These are phyloP conservation scores for Epichloe hybrida DNA, from an alignment of 2,329 filamentous ascomycete species.

Conservation along the genomic window DNA sequence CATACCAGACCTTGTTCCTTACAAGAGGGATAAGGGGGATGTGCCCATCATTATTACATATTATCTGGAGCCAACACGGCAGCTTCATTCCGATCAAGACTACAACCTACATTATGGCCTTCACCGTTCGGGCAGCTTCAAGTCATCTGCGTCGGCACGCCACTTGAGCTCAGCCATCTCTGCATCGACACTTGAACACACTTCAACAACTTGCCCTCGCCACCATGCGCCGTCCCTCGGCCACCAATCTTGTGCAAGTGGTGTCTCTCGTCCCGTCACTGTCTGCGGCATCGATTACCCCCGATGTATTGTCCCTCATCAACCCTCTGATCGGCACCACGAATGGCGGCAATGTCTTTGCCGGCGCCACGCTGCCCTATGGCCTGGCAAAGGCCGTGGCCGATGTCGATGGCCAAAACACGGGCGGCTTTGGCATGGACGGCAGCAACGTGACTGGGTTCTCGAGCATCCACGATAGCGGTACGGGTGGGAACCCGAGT, in stretches of 20 bases:
- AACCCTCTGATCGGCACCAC: constrained; percentile 48
- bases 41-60: too few relatives aligned
- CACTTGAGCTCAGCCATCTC: too few relatives aligned
- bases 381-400: constrained; percentile 22
- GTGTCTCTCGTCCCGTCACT: background rate
- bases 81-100: too few relatives aligned
- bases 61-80: too few relatives aligned
- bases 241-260: background rate
- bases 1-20: too few relatives aligned
- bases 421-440: constrained; percentile 40
- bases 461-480: constrained; percentile 37
- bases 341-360: constrained; percentile 45
- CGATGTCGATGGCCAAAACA: constrained; percentile 26
- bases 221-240: background rate
- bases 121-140: too few relatives aligned
- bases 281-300: background rate
- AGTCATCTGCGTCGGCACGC: too few relatives aligned
- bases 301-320: constrained; percentile 24
- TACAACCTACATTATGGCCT: too few relatives aligned
- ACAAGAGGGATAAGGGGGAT: too few relatives aligned
- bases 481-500: constrained; percentile 26
- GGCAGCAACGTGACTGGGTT: constrained; percentile 35
- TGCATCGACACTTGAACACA: background rate
- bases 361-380: constrained; percentile 39
- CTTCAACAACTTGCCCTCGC: background rate